Conservation (phyloP, 2,329 filamentous ascomycete genomes). For the Paraphoma chrysanthemicola region DNA sequence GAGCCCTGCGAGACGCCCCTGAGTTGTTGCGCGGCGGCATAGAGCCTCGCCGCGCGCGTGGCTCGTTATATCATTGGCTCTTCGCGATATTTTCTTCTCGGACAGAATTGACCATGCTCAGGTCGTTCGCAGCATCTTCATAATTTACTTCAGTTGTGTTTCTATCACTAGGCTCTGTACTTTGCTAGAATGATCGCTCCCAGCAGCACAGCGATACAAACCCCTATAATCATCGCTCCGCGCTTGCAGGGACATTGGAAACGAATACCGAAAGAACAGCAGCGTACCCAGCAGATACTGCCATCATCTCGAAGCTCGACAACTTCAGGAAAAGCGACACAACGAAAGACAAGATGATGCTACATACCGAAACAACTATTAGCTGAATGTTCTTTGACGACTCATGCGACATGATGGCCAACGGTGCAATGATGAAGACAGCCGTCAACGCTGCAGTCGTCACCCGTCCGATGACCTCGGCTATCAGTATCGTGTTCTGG, state of each 20-base stretch:
- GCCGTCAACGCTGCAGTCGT: slow-evolving; percentile 24
- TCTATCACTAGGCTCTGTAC: too few relatives aligned
- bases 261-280: slow-evolving; percentile 28
- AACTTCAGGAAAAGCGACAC: slow-evolving; percentile 27
- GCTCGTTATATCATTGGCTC: too few relatives aligned
- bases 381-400: slow-evolving; percentile 19
- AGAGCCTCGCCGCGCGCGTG: too few relatives aligned
- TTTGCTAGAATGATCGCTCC: too few relatives aligned
- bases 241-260: slow-evolving; percentile 22
- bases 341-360: slow-evolving; percentile 22
- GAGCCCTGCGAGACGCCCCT: too few relatives aligned
- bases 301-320: slow-evolving; percentile 33
- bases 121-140: too few relatives aligned
- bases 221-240: too few relatives aligned
- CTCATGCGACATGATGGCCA: slow-evolving; percentile 24
- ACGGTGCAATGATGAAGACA: slow-evolving; percentile 23
- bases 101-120: too few relatives aligned
- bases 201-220: too few relatives aligned
- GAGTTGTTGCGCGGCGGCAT: too few relatives aligned
- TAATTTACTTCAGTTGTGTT: too few relatives aligned
- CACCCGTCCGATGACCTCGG: slow-evolving; percentile 23
- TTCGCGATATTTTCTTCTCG: too few relatives aligned
- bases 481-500: slow-evolving; percentile 30
- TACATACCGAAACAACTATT: slow-evolving; percentile 18
- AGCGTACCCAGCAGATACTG: slow-evolving; percentile 26